Percentiles rank a stretch among this genome's conserved stretches.
Conservation (phyloP, 2,329 filamentous ascomycete species). For the Phaeosphaeria sp. region DNA sequence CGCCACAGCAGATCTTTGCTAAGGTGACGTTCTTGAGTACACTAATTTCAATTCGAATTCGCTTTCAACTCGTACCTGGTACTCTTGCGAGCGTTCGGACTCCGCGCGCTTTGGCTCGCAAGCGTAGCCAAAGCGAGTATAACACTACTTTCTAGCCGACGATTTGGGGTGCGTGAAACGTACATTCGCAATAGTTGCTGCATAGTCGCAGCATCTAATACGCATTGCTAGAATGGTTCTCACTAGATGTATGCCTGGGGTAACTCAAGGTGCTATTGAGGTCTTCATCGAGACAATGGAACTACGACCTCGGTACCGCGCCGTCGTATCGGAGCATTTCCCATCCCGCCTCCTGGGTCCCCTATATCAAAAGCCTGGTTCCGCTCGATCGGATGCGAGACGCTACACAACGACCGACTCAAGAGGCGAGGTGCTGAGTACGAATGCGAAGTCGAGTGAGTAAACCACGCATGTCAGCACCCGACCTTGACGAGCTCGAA, state of each 20-base stretch:
- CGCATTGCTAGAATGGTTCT: background rate
- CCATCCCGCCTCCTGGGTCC: background rate
- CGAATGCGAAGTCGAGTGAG: background rate
- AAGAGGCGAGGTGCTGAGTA: background rate
- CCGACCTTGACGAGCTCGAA: background rate
- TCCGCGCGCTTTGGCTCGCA: background rate
- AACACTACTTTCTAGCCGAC: background rate
- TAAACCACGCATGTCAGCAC: background rate
- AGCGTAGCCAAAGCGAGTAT: background rate
- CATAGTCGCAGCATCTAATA: background rate
- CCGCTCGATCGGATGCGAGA: background rate
- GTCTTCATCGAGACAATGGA: background rate
- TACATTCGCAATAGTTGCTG: background rate
- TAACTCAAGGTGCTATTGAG: background rate
- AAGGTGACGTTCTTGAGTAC: background rate
- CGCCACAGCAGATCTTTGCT: background rate
- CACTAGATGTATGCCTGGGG: background rate
- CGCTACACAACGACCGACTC: background rate
- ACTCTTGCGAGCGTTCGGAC: background rate
- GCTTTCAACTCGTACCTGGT: background rate
- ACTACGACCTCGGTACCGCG: background rate
- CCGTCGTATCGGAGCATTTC: background rate
- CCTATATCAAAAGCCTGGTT: background rate
- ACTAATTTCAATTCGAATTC: background rate
- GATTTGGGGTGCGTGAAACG: background rate